phyloP scores from a whole-genome alignment of 441 rosid genomes.

The Flueggea neowawraea region DNA sequence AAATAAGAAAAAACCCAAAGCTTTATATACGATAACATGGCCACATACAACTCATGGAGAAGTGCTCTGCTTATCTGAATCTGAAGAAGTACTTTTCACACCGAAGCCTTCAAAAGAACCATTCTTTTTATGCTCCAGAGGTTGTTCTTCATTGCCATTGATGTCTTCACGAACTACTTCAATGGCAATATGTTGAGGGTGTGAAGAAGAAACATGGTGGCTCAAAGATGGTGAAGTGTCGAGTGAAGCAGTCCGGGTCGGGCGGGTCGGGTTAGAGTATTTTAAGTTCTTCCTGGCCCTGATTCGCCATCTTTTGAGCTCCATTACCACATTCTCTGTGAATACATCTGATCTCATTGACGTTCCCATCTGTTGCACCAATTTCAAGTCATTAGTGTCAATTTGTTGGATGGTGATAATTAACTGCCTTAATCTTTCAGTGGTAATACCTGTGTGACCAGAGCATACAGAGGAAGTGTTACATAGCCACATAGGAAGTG shows the following conservation, averaged over 20 bases:
- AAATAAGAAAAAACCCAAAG: no score
- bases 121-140: conserved; percentile 4
- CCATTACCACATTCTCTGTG: conserved; percentile 45
- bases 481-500: conserved; percentile 85
- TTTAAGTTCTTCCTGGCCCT: conserved; percentile 43
- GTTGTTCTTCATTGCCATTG: not conserved
- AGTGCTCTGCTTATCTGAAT: not conserved
- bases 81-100: not conserved
- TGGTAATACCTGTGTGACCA: conserved; percentile 79
- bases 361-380: conserved; percentile 63
- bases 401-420: not conserved
- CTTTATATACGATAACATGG: no score
- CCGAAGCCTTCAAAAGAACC: conserved; percentile 34
- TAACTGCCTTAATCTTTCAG: not conserved
- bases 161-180: conserved; percentile 11
- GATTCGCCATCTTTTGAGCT: conserved; percentile 59
- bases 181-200: conserved; percentile 2
- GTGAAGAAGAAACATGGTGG: conserved; percentile 17
- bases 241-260: conserved; percentile 11
- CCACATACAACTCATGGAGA: no score
- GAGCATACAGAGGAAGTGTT: conserved; percentile 82
- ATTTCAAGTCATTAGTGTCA: not conserved
- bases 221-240: conserved; percentile 28
- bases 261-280: not conserved
- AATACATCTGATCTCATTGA: conserved; percentile 61